Conservation (phyloP, 495 filamentous ascomycete genomes). For the Penicillium macrosclerotiorum region DNA sequence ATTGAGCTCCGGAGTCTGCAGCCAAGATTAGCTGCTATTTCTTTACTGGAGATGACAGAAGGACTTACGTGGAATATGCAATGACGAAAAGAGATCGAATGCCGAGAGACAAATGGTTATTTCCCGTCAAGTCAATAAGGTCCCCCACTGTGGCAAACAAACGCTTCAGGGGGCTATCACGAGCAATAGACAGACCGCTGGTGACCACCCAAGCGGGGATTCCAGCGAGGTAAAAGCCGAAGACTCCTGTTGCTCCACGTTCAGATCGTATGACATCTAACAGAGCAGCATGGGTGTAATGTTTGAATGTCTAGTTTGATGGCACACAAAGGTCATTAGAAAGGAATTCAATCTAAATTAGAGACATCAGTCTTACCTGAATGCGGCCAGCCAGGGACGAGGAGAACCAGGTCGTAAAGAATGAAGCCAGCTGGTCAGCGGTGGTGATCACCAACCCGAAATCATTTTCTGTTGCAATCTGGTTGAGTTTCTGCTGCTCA, state of each 20-base stretch:
- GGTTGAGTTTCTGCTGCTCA: slow-evolving; percentile 43
- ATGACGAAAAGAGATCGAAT: slow-evolving; percentile 31
- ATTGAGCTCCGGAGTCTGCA: slow-evolving; percentile 35
- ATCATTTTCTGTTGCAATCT: slow-evolving; percentile 48
- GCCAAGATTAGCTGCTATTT: slow-evolving; percentile 12
- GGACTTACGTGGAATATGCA: slow-evolving; percentile 34
- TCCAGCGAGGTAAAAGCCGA: slow-evolving; percentile 46
- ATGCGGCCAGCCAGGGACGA: slow-evolving; percentile 44
- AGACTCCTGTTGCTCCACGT: slow-evolving; percentile 27
- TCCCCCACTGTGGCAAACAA: slow-evolving; percentile 30
- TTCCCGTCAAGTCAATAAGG: slow-evolving; percentile 20
- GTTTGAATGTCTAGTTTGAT: slow-evolving; percentile 49
- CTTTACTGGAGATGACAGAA: background rate
- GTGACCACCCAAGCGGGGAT: slow-evolving; percentile 44
- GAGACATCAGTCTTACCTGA: slow-evolving; percentile 49
- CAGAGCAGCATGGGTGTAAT: slow-evolving; percentile 41
- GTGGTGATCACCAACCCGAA: slow-evolving; percentile 49
- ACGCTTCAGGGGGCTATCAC: slow-evolving; percentile 40
- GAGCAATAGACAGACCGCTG: slow-evolving; percentile 38
- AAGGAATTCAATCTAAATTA: too few relatives aligned
- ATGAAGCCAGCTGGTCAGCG: slow-evolving; percentile 39
- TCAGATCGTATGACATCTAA: slow-evolving; percentile 39
- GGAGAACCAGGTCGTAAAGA: slow-evolving; percentile 45
- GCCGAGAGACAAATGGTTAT: slow-evolving; percentile 24
- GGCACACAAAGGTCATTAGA: too few relatives aligned